Conservation (phyloP, 495 filamentous ascomycete genomes). For the Eremomyces bilateralis region DNA sequence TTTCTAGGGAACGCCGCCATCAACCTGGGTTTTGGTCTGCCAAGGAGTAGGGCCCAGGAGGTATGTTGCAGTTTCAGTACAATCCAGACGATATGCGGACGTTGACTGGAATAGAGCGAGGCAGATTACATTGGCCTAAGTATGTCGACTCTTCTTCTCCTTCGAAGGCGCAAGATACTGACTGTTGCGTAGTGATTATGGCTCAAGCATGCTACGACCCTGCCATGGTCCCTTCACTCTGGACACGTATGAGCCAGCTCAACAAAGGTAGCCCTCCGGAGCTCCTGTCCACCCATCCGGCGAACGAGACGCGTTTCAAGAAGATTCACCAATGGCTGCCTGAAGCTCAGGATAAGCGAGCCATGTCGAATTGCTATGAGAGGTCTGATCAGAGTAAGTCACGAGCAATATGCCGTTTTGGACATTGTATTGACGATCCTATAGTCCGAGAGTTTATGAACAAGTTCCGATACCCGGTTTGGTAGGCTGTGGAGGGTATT, state of each 20-base stretch:
- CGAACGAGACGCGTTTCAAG: slow-evolving; percentile 45
- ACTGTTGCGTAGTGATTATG: slow-evolving; percentile 31
- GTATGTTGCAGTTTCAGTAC: slow-evolving; percentile 9
- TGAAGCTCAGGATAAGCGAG: slow-evolving; percentile 30
- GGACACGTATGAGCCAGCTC: slow-evolving; percentile 53
- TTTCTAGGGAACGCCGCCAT: slow-evolving; percentile 26
- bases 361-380: slow-evolving; percentile 10
- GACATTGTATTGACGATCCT: no score
- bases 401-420: no score
- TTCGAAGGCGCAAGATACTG: neutral
- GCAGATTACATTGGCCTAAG: slow-evolving; percentile 78
- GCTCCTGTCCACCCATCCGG: slow-evolving; percentile 73
- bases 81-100: neutral
- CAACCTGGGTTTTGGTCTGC: slow-evolving; percentile 41
- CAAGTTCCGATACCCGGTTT: no score
- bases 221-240: slow-evolving; percentile 45
- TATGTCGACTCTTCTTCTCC: slow-evolving; percentile 11
- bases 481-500: no score
- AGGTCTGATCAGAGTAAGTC: no score
- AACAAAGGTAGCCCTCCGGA: slow-evolving; percentile 39
- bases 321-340: slow-evolving; percentile 48
- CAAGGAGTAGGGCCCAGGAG: slow-evolving; percentile 50
- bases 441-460: no score
- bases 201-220: slow-evolving; percentile 51
- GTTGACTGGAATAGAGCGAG: slow-evolving; percentile 12